phyloP scores from a whole-genome alignment of 176 grass and related monocot species.

The Oryza officinalis region DNA sequence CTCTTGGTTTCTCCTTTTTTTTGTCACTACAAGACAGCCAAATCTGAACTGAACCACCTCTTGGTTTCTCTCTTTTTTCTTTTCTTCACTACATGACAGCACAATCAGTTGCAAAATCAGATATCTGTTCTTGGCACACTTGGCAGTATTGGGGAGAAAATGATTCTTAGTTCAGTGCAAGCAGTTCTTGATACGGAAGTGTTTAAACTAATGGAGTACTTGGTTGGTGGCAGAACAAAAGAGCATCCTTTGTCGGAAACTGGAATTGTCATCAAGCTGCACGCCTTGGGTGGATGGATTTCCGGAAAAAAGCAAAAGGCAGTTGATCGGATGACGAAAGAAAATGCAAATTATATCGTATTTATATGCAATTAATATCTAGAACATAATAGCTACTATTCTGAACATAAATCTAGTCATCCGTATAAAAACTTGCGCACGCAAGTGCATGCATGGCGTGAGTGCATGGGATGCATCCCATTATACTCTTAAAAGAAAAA shows the following conservation, averaged over 20 bases:
- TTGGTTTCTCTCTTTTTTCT: not conserved
- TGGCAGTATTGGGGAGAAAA: not conserved
- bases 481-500: not conserved
- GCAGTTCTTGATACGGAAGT: not conserved
- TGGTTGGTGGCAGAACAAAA: not conserved
- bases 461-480: not conserved
- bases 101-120: not conserved
- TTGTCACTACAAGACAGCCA: not conserved
- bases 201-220: not conserved
- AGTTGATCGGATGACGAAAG: not conserved
- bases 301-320: not conserved
- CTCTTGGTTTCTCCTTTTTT: not conserved
- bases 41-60: not conserved
- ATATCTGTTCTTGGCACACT: not conserved
- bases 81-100: not conserved
- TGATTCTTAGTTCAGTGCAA: not conserved
- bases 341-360: not conserved
- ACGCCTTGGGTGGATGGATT: constrained; percentile 3
- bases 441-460: not conserved
- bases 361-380: too few relatives aligned
- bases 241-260: not conserved
- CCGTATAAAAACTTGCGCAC: too few relatives aligned
- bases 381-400: too few relatives aligned
- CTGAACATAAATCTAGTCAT: not conserved
- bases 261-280: not conserved